These are phyloP conservation scores for Trichoderma brevicompactum DNA, from an alignment of 2,329 filamentous ascomycete species.

Conservation along the genomic window DNA sequence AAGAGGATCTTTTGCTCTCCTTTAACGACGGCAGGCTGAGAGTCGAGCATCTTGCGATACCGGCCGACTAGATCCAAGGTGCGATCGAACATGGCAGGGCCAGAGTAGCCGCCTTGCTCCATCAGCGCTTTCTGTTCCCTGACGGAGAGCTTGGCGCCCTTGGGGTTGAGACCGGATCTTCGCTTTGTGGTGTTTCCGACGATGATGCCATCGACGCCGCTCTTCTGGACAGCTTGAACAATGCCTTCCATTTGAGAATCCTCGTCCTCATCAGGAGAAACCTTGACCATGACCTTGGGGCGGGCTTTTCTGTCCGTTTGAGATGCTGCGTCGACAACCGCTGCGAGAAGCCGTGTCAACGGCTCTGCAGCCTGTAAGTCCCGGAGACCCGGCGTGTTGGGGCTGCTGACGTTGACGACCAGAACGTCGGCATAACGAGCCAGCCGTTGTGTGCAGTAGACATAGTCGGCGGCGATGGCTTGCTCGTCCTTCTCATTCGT, in stretches of 20 bases:
- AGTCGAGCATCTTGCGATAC: constrained; percentile 73
- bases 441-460: constrained; percentile 83
- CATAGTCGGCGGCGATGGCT: constrained; percentile 79
- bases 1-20: constrained; percentile 78
- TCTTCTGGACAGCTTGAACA: constrained; percentile 78
- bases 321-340: constrained; percentile 80
- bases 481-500: constrained; percentile 84
- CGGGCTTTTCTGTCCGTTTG: constrained; percentile 70
- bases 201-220: constrained; percentile 92
- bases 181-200: constrained; percentile 96
- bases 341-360: constrained; percentile 76
- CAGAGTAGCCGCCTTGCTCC: constrained; percentile 88
- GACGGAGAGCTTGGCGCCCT: constrained; percentile 64
- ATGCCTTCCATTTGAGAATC: constrained; percentile 85
- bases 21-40: constrained; percentile 43
- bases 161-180: constrained; percentile 70
- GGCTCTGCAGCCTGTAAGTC: constrained; percentile 85
- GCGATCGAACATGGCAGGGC: constrained; percentile 82
- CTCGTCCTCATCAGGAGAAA: constrained; percentile 91
- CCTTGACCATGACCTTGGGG: constrained; percentile 87
- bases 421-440: constrained; percentile 91
- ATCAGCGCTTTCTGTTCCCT: constrained; percentile 70
- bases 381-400: constrained; percentile 90
- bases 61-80: constrained; percentile 78
- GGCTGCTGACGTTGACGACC: constrained; percentile 97